These are phyloP conservation scores for Larix kaempferi DNA, from an alignment of 75 land plant species.

Conservation along the genomic window DNA sequence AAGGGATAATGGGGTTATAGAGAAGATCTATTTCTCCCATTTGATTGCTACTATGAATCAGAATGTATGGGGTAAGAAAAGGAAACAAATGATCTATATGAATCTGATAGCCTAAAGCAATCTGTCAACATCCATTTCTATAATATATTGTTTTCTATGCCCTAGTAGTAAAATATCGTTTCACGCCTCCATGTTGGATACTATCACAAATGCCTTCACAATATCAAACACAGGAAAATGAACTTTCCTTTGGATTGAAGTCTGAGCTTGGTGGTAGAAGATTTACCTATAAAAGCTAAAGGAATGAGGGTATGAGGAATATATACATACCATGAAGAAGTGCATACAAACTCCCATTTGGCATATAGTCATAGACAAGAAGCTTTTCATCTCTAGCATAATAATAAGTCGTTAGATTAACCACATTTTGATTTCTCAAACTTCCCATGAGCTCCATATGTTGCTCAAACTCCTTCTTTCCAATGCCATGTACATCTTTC, in stretches of 20 bases:
- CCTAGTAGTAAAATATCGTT: too few relatives aligned
- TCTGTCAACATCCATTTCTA: too few relatives aligned
- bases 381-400: slow-evolving; percentile 88
- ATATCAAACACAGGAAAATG: background rate
- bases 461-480: slow-evolving; percentile 76
- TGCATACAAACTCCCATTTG: slow-evolving; percentile 74
- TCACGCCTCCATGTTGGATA: too few relatives aligned
- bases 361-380: slow-evolving; percentile 86
- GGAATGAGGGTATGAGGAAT: background rate
- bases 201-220: too few relatives aligned
- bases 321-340: slow-evolving; percentile 69
- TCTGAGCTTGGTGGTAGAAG: too few relatives aligned
- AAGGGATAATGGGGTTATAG: too few relatives aligned
- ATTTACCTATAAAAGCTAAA: background rate
- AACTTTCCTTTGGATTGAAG: background rate
- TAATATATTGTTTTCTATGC: too few relatives aligned
- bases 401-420: slow-evolving; percentile 72
- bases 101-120: too few relatives aligned
- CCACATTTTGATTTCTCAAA: slow-evolving; percentile 68
- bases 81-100: too few relatives aligned
- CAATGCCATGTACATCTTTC: slow-evolving; percentile 58
- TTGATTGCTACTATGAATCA: too few relatives aligned
- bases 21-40: too few relatives aligned
- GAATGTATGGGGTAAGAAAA: too few relatives aligned
- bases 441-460: slow-evolving; percentile 75